phyloP scores from a whole-genome alignment of 2,329 filamentous ascomycete genomes.

The Scytalidium sp. region DNA sequence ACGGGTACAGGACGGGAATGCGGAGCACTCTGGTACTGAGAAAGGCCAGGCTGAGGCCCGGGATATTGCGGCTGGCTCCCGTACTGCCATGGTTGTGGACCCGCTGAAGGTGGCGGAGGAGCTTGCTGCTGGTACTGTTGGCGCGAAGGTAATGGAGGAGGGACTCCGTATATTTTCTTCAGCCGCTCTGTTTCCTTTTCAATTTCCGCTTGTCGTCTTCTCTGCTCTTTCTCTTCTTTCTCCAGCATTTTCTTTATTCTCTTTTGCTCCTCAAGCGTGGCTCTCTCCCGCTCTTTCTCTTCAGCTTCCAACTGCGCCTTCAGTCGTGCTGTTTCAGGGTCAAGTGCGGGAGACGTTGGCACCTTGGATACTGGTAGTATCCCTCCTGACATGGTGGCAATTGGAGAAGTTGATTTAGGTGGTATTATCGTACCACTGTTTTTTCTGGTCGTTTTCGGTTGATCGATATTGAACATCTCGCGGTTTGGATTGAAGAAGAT shows the following conservation, averaged over 20 bases:
- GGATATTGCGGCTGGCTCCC: slow-evolving; percentile 2
- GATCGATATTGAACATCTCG: slow-evolving; percentile 75
- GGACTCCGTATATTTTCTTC: slow-evolving; percentile 59
- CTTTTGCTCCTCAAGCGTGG: slow-evolving; percentile 53
- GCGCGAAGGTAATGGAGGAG: slow-evolving; percentile 3
- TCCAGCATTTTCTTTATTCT: slow-evolving; percentile 65
- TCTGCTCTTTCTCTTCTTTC: slow-evolving; percentile 61
- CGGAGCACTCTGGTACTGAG: slow-evolving; percentile 22
- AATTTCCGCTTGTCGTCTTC: slow-evolving; percentile 54
- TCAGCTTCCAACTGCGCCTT: slow-evolving; percentile 45
- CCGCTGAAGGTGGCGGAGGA: slow-evolving; percentile 11
- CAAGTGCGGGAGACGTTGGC: slow-evolving; percentile 36
- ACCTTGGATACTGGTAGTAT: slow-evolving; percentile 3
- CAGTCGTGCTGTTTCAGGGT: slow-evolving; percentile 77
- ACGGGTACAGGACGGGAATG: slow-evolving; percentile 21
- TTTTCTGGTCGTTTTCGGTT: slow-evolving; percentile 33
- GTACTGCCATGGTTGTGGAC: slow-evolving; percentile 9
- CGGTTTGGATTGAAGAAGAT: slow-evolving; percentile 62
- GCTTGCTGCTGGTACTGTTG: slow-evolving; percentile 8
- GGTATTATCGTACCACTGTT: slow-evolving; percentile 23
- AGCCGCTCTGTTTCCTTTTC: slow-evolving; percentile 83
- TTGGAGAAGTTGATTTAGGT: slow-evolving; percentile 13
- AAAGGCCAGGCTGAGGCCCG: slow-evolving; percentile 8
- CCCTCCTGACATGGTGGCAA: slow-evolving; percentile 24
- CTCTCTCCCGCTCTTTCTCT: slow-evolving; percentile 47